Evolutionary conservation across 805 yeast genomes (phyloP).

Genomic region (Henningerozyma blattae): DNA sequence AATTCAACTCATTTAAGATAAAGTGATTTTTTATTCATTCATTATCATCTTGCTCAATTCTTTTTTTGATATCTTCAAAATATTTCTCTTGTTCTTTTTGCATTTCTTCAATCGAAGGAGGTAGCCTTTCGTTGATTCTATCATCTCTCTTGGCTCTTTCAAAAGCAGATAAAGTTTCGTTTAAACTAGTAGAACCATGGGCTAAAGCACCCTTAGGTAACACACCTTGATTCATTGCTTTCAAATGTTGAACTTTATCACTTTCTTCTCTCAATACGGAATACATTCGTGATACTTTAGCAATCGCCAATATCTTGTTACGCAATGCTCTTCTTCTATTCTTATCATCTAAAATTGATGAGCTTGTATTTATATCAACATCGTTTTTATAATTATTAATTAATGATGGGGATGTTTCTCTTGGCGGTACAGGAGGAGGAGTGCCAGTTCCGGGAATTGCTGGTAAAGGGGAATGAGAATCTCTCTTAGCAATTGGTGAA

Average conservation of each 20-base stretch:
- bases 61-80: conserved; percentile 8
- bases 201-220: conserved; percentile 80
- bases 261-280: conserved; percentile 78
- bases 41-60: neutral
- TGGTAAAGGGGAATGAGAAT: conserved; percentile 35
- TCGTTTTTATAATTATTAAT: neutral
- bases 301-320: conserved; percentile 88
- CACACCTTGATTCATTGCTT: conserved; percentile 57
- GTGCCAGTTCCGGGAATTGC: conserved; percentile 32
- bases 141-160: conserved; percentile 79
- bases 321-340: conserved; percentile 44
- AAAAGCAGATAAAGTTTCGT: conserved; percentile 54
- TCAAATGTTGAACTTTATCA: conserved; percentile 72
- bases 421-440: neutral
- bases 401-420: neutral
- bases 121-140: conserved; percentile 73
- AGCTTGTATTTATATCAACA: conserved; percentile 1
- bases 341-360: conserved; percentile 17
- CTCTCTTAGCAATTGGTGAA: neutral
- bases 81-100: conserved; percentile 33
- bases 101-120: conserved; percentile 61
- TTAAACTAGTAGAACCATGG: conserved; percentile 73
- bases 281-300: conserved; percentile 90
- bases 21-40: too few relatives aligned
- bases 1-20: too few relatives aligned